These are phyloP conservation scores for Yarrowia alimentaria DNA, from an alignment of 805 yeast genomes.

Conservation along the genomic window DNA sequence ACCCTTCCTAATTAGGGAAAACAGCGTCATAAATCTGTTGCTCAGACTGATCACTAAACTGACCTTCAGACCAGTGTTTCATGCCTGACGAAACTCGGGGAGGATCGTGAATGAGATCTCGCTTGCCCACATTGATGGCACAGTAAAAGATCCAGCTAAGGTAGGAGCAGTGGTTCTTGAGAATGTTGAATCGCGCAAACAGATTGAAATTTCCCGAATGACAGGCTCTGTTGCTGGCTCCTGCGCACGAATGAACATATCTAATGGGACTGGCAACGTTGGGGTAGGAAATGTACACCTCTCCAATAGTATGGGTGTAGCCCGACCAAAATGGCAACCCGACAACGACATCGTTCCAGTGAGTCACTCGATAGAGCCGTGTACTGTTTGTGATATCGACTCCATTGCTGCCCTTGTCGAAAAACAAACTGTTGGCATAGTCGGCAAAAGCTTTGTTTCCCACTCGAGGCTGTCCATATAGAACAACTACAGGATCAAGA, in stretches of 20 bases:
- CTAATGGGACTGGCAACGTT: neutral
- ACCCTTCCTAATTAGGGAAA: no score
- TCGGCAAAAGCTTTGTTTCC: constrained; percentile 45
- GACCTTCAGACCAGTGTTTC: constrained; percentile 3
- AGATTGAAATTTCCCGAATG: neutral
- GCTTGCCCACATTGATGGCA: constrained; percentile 8
- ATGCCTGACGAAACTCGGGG: neutral
- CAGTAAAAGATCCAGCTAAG: constrained; percentile 19
- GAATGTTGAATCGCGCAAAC: constrained; percentile 6
- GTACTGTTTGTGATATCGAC: neutral
- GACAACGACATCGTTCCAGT: constrained; percentile 9
- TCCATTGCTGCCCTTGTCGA: constrained; percentile 2
- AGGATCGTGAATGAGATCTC: constrained; percentile 4
- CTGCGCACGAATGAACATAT: neutral
- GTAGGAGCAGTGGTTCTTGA: constrained; percentile 13
- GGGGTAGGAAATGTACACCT: neutral
- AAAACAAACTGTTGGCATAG: neutral
- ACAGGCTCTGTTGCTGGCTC: neutral
- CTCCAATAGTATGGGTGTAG: constrained; percentile 10
- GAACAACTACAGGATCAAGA: constrained; percentile 51
- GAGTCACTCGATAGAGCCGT: constrained; percentile 4
- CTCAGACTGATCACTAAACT: no score
- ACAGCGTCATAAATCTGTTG: no score
- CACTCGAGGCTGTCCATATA: constrained; percentile 63
- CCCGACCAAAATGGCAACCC: constrained; percentile 10